Evolutionary conservation across 1,284 basidiomycete species (phyloP), one percentile per base, ranked within the genome.

Genomic region (Bondarzewia mesenterica): DNA sequence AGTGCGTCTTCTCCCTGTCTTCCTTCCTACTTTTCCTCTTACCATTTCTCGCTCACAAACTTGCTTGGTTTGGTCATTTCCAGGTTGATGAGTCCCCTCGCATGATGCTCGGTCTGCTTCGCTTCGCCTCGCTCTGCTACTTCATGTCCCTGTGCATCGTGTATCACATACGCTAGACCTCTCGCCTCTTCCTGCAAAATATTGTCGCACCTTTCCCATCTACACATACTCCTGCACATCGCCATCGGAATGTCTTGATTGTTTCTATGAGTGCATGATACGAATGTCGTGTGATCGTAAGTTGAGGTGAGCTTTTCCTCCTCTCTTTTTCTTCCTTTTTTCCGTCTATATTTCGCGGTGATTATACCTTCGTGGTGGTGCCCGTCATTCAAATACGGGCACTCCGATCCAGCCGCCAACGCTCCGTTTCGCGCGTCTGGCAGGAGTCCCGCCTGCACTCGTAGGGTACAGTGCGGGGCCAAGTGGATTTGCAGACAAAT

Each of bases 21-120:
- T 42, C 21, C 36, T 47, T 14, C 45, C 18, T 16, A 18, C 12
- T 18, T 41, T 27, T 39, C 37, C 32, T 48, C 48, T 50, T 25
- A 49, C 39, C 21, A 47, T 47, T 42, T 41, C 39, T 52, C 44
- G 50, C 48, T 55, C 25, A 53, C 52, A 55, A 25, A 32, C 42
- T 42, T 14, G 27, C 41, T 26, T 23, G n/a, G 51, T 15, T 45
- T n/a, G n/a, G n/a, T n/a, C n/a, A n/a, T n/a, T n/a, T 44, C n/a
- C 62, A 93, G 90, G 70, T 77, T 93, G 60, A 87, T 93, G 66
- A 93, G 88, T 63, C 90, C 90, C 38, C 78, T 93, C 58, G 90
- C 90, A 64, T 93, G 73, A 80, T 54, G n/a, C n/a, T n/a, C n/a
- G n/a, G n/a, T n/a, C 49, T 16, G 22, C 48, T 32, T 46, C 32